Base-by-base conservation (phyloP, 805 yeast genomes). In the Saturnispora hagleri region DNA sequence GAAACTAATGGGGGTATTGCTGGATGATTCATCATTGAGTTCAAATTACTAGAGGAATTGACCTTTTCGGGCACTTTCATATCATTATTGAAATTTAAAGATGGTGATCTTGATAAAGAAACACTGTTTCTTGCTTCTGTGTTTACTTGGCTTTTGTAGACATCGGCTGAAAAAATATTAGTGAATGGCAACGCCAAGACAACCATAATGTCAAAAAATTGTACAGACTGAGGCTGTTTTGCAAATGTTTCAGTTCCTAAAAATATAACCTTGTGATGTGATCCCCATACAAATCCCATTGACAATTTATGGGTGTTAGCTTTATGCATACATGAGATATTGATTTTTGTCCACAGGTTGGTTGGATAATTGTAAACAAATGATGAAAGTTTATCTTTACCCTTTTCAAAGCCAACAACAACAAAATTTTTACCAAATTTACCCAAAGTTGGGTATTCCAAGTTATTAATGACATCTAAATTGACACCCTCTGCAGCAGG, bases 241-340 rank as follows among this genome's bases (percentile, higher is more conserved):
- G 62, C 59, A 56, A 73, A 74, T 9, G 55, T 43, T 1, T 38
- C 15, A 38, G 42, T 18, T 18, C 93, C 93, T 35, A 86, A 59
- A 28, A 84, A 64, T 1, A 83, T 68, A 1, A 83, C 80, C 62
- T 80, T 81, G 60, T 86, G 91, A 64, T 86, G 95, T 0, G 90
- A 82, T 33, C 75, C 76, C 95, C 95, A 86, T 1, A 80, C 80
- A 65, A 76, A 81, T 0, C 85, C 80, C 55, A 80, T 82, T 79
- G 86, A 80, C 48, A 83, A 73, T 49, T 84, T 68, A 59, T 83
- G 86, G 2, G 77, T 71, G 31, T 76, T 76, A 33, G 73, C 68
- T 46, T 74, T 77, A 56, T 77, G 81, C 46, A 75, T 73, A 58
- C 82, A 71, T 62, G 74, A 71, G 42, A 74, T 73, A 15, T 79